Evolutionary conservation across 805 yeast genomes (phyloP), one percentile per base, ranked within the genome.

Genomic region (Starmerella khaoyaiensis): DNA sequence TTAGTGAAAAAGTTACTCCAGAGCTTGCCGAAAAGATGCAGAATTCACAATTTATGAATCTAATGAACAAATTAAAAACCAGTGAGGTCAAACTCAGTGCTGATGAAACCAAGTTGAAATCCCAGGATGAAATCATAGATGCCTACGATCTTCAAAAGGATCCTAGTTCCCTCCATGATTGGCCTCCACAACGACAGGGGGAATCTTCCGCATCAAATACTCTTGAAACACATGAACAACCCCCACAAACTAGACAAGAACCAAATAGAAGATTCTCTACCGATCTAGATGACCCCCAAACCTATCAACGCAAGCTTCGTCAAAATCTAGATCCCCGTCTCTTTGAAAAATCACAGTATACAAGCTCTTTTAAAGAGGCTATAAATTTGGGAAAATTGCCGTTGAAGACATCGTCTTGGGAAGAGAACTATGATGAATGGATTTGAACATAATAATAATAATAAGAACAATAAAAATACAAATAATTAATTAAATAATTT

Each of bases 401-500:
- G n/a, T 28, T 48, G 14, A 14, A 15, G 14, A 18, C 18, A 12
- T 16, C 41, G 19, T 35, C 37, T 32, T 50, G 54, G 54, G 54
- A 50, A 21, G 54, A 50, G 40, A 31, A 41, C 19, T 48, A 48
- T 23, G 50, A 48, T n/a, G 40, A 40, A 14, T 42, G 46, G 46
- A 18, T 8, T 7, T 31, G 16, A 31, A 6, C n/a, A 23, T 23
- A 11, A n/a, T 23, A 23, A n/a, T 11, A 11, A 23, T 23, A 11
- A 23, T 11, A 23, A n/a, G n/a, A n/a, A n/a, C n/a, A n/a, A n/a
- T n/a, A n/a, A 23, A 11, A 11, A 23, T 23, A 23, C 26, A 23
- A 23, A n/a, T 23, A 23, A n/a, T 23, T 11, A 23, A 23, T 23
- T 23, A 23, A 23, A 23, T 23, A 23, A n/a, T 15, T 27, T 12